These are phyloP conservation scores for Kwoniella sp. DNA, from an alignment of 768 basidiomycete species.

Conservation along the genomic window DNA sequence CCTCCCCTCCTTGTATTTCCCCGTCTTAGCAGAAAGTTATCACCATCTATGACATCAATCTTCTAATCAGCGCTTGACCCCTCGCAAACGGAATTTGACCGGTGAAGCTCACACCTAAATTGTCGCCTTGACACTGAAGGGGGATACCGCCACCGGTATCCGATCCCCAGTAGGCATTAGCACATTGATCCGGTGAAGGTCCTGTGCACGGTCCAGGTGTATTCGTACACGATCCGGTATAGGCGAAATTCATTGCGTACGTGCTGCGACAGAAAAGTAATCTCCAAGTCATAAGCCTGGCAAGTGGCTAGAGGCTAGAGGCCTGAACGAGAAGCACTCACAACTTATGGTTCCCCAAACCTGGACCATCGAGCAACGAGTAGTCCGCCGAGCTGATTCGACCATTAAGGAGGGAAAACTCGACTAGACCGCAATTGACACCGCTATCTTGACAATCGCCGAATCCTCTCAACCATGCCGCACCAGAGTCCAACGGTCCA, in stretches of 20 bases:
- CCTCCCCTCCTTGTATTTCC: too few species aligned
- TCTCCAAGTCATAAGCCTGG: too few species aligned
- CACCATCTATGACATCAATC: background rate
- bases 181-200: constrained; percentile 1
- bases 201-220: constrained; percentile 8
- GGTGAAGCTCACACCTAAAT: constrained; percentile 12
- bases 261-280: constrained; percentile 6
- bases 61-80: background rate
- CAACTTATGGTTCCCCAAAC: constrained; percentile 27
- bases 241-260: constrained; percentile 14
- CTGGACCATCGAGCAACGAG: constrained; percentile 22
- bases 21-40: background rate
- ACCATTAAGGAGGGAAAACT: constrained; percentile 29
- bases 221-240: constrained; percentile 8
- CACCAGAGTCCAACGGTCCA: constrained; percentile 27
- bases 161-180: constrained; percentile 4
- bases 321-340: too few species aligned
- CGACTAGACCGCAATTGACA: constrained; percentile 34
- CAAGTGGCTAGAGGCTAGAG: too few species aligned
- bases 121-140: constrained; percentile 1
- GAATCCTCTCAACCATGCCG: constrained; percentile 25
- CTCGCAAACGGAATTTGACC: too few species aligned
- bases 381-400: constrained; percentile 26
- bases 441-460: constrained; percentile 19
- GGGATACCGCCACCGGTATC: constrained; percentile 7